Conservation (phyloP, 768 basidiomycete species). For the Lyophyllum semitale region DNA sequence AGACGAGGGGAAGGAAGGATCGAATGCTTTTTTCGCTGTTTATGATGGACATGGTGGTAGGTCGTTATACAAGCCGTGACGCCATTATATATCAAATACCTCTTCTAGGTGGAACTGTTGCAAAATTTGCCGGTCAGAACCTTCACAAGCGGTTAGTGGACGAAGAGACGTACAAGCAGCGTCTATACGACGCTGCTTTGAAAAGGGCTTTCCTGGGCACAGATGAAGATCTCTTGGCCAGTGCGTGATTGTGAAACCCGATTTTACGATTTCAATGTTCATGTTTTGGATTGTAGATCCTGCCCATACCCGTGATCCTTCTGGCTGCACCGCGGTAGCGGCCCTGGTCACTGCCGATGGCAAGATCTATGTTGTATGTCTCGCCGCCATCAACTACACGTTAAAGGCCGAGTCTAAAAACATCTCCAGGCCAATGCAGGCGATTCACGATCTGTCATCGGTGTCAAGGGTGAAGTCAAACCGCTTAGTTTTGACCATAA, state of each 20-base stretch:
- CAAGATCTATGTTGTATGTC: conserved; percentile 78
- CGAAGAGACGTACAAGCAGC: conserved; percentile 73
- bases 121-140: conserved; percentile 82
- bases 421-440: conserved; percentile 88
- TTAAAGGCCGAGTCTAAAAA: conserved; percentile 15
- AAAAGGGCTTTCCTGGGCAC: conserved; percentile 91
- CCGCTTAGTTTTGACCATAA: conserved; percentile 95
- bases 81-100: conserved; percentile 8
- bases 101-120: conserved; percentile 73
- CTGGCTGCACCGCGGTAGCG: conserved; percentile 94
- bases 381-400: conserved; percentile 1
- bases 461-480: conserved; percentile 83
- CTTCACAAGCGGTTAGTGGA: conserved; percentile 74
- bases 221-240: conserved; percentile 89
- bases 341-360: conserved; percentile 77
- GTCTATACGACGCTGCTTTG: conserved; percentile 74
- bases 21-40: conserved; percentile 90
- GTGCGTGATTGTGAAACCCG: conserved; percentile 42
- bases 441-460: conserved; percentile 90
- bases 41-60: conserved; percentile 98
- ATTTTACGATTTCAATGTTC: conserved; percentile 10
- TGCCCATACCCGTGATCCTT: conserved; percentile 85
- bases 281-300: conserved; percentile 56
- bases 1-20: conserved; percentile 47
- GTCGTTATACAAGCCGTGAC: conserved; percentile 21